These are phyloP conservation scores for Rhynchospora tenuis DNA, from an alignment of 176 grass and related monocot genomes.

Conservation along the genomic window DNA sequence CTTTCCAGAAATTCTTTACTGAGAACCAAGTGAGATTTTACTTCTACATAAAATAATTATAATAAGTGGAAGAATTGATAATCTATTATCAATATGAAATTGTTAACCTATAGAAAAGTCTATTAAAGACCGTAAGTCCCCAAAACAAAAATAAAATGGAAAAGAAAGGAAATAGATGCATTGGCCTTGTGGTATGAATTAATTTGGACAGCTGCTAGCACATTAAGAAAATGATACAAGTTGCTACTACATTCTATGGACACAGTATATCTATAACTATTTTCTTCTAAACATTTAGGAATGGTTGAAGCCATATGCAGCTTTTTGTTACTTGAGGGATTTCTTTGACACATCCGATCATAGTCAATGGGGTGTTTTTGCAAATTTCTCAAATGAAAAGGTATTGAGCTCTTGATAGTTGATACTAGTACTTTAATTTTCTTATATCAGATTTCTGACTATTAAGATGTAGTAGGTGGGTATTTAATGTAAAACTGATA, in stretches of 20 bases:
- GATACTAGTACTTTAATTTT: slow-evolving; percentile 11
- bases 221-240: background rate
- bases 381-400: slow-evolving; percentile 90
- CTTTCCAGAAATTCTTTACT: slow-evolving; percentile 86
- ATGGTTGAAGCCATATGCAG: slow-evolving; percentile 99
- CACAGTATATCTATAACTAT: background rate
- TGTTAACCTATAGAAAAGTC: slow-evolving; percentile 18
- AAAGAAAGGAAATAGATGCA: background rate
- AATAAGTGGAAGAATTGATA: slow-evolving; percentile 5
- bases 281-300: slow-evolving; percentile 42
- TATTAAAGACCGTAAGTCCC: background rate
- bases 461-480: background rate
- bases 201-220: background rate
- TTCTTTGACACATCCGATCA: slow-evolving; percentile 98
- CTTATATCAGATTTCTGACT: background rate
- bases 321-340: slow-evolving; percentile 94
- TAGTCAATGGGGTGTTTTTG: slow-evolving; percentile 87
- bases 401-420: slow-evolving; percentile 26
- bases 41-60: background rate
- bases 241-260: slow-evolving; percentile 11
- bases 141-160: background rate
- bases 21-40: slow-evolving; percentile 76
- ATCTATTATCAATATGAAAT: background rate
- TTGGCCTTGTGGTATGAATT: background rate
- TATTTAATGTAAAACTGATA: background rate